These are phyloP conservation scores for Neofusicoccum cordaticola DNA, from an alignment of 2,329 filamentous ascomycete species.

Conservation along the genomic window DNA sequence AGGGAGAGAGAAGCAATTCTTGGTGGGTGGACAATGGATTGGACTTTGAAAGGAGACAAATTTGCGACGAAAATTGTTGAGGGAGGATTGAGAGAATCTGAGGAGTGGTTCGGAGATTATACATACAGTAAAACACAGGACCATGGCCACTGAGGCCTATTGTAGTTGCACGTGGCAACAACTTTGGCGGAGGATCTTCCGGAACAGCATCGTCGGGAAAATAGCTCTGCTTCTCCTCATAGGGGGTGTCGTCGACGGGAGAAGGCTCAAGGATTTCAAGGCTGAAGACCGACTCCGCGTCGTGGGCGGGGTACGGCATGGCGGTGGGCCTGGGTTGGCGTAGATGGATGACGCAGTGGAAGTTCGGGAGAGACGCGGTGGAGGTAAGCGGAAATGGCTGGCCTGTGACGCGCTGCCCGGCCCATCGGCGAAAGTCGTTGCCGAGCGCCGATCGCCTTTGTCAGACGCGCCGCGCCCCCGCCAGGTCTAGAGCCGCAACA, in stretches of 20 bases:
- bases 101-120: background rate
- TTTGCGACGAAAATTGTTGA: no score
- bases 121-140: slow-evolving; percentile 72
- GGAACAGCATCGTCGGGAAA: slow-evolving; percentile 29
- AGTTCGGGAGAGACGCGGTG: slow-evolving; percentile 18
- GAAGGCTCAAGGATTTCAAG: slow-evolving; percentile 78
- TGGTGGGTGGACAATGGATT: no score
- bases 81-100: background rate
- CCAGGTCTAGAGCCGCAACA: slow-evolving; percentile 10
- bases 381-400: slow-evolving; percentile 21
- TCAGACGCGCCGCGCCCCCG: background rate
- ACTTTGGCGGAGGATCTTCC: slow-evolving; percentile 29
- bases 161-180: slow-evolving; percentile 34
- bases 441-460: slow-evolving; percentile 10
- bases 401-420: slow-evolving; percentile 25
- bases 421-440: slow-evolving; percentile 24
- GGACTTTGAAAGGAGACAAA: no score
- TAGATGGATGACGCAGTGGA: background rate
- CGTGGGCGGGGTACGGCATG: slow-evolving; percentile 25
- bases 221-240: slow-evolving; percentile 52
- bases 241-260: slow-evolving; percentile 63
- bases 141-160: slow-evolving; percentile 64
- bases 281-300: slow-evolving; percentile 57
- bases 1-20: no score
- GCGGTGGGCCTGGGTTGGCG: slow-evolving; percentile 18